Conservation (phyloP, 2,329 filamentous ascomycete genomes). For the Talaromyces sp. region DNA sequence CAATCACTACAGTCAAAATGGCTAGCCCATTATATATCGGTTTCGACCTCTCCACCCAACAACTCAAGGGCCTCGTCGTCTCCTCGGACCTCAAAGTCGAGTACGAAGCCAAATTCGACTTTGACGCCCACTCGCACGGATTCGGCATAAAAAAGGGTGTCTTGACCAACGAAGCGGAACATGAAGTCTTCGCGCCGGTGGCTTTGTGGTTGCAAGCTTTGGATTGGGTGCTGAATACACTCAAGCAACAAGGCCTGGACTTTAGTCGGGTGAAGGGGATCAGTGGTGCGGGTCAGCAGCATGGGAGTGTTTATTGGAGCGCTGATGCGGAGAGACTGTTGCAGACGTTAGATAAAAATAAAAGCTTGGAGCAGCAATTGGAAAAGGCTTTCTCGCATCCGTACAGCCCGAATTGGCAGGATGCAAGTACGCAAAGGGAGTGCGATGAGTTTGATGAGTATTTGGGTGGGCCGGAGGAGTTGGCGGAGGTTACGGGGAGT, state of each 20-base stretch:
- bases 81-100: slow-evolving; percentile 76
- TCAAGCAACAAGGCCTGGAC: slow-evolving; percentile 67
- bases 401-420: slow-evolving; percentile 96
- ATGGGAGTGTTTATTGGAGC: slow-evolving; percentile 95
- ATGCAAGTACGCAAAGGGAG: slow-evolving; percentile 88
- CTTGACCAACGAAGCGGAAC: slow-evolving; percentile 72
- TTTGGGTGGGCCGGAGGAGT: slow-evolving; percentile 62
- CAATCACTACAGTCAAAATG: not conserved
- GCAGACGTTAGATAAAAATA: slow-evolving; percentile 55
- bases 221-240: slow-evolving; percentile 73
- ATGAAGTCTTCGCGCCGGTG: slow-evolving; percentile 89
- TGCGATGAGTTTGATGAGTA: slow-evolving; percentile 81
- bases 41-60: slow-evolving; percentile 94
- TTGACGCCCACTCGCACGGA: slow-evolving; percentile 76
- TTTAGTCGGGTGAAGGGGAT: slow-evolving; percentile 74
- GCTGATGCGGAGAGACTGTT: slow-evolving; percentile 65
- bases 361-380: slow-evolving; percentile 70
- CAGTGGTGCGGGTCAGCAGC: slow-evolving; percentile 92
- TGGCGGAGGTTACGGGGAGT: slow-evolving; percentile 82
- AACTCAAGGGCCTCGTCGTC: slow-evolving; percentile 90
- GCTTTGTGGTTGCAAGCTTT: slow-evolving; percentile 92
- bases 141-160: slow-evolving; percentile 89
- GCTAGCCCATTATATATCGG: slow-evolving; percentile 71
- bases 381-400: slow-evolving; percentile 72
- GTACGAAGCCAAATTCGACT: slow-evolving; percentile 87